Evolutionary conservation across 768 basidiomycete genomes (phyloP).

Genomic region (Filobasidium wieringae): DNA sequence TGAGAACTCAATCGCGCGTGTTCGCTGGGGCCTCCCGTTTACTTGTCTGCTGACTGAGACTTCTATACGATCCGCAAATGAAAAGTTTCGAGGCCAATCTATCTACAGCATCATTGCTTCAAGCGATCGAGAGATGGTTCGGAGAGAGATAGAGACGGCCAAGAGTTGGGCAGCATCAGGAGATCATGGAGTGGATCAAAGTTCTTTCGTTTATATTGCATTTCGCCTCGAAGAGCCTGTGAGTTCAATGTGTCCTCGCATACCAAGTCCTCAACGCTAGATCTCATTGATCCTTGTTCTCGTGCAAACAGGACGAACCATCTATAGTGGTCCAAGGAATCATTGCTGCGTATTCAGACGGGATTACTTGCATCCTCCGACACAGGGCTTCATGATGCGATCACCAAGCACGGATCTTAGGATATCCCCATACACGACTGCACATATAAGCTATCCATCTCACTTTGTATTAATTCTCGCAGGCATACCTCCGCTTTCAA

Average conservation of each 20-base stretch:
- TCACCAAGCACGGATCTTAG: too few species aligned
- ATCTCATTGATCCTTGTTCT: neutral
- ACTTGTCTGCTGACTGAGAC: neutral
- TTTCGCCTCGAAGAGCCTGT: neutral
- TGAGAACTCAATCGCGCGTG: neutral
- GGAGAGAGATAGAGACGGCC: slow-evolving; percentile 20
- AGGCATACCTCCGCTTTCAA: neutral
- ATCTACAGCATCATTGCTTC: slow-evolving; percentile 28
- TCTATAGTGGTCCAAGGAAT: slow-evolving; percentile 32
- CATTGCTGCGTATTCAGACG: slow-evolving; percentile 28
- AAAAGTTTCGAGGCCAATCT: slow-evolving; percentile 1
- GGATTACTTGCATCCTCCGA: slow-evolving; percentile 25
- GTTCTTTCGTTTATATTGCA: neutral
- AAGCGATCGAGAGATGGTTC: slow-evolving; percentile 20
- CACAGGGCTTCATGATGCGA: too few species aligned
- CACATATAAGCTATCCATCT: neutral
- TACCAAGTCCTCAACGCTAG: too few species aligned
- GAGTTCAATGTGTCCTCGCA: too few species aligned
- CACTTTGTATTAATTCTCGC: neutral
- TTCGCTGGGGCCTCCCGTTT: neutral
- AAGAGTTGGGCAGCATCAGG: slow-evolving; percentile 15
- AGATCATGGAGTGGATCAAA: neutral
- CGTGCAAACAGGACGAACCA: neutral
- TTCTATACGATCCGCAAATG: neutral
- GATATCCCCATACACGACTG: too few species aligned